These are phyloP conservation scores for Geoglossum glabrum DNA, from an alignment of 495 filamentous ascomycete genomes.

Conservation along the genomic window DNA sequence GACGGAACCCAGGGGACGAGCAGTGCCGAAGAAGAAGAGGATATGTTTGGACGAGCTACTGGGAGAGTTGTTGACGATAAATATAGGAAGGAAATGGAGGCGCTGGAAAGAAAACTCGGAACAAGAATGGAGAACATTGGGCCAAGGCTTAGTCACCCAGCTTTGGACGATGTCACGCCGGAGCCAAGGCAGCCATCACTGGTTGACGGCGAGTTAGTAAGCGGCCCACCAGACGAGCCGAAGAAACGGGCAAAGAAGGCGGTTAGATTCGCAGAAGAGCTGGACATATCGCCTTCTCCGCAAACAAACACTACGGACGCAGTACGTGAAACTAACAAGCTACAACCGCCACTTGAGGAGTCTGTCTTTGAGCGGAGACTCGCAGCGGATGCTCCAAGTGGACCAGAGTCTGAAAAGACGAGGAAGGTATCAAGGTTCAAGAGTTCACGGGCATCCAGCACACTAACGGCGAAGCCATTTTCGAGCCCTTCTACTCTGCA, in stretches of 20 bases:
- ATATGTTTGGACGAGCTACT: constrained; percentile 49
- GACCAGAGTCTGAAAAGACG: constrained; percentile 5
- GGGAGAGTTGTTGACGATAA: constrained; percentile 42
- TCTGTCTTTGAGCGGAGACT: background rate
- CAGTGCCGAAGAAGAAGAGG: constrained; percentile 30
- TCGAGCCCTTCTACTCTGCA: background rate
- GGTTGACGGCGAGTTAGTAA: constrained; percentile 4
- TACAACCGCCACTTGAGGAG: background rate
- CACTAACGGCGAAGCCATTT: background rate
- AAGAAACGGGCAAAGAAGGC: constrained; percentile 38
- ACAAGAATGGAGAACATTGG: constrained; percentile 32
- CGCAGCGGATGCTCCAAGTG: constrained; percentile 9
- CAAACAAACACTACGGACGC: background rate
- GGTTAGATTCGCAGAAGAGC: constrained; percentile 51
- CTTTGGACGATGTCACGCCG: background rate
- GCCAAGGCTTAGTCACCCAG: constrained; percentile 20
- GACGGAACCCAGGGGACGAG: background rate
- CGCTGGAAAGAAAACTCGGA: constrained; percentile 55
- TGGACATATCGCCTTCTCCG: constrained; percentile 36
- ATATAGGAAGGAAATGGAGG: constrained; percentile 60
- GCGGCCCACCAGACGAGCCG: constrained; percentile 12
- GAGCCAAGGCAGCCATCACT: background rate
- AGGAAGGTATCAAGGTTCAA: constrained; percentile 1
- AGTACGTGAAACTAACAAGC: background rate
- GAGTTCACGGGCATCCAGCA: background rate